These are phyloP conservation scores for Echeveria elegans DNA, from an alignment of 164 flowering plant genomes.

Conservation along the genomic window DNA sequence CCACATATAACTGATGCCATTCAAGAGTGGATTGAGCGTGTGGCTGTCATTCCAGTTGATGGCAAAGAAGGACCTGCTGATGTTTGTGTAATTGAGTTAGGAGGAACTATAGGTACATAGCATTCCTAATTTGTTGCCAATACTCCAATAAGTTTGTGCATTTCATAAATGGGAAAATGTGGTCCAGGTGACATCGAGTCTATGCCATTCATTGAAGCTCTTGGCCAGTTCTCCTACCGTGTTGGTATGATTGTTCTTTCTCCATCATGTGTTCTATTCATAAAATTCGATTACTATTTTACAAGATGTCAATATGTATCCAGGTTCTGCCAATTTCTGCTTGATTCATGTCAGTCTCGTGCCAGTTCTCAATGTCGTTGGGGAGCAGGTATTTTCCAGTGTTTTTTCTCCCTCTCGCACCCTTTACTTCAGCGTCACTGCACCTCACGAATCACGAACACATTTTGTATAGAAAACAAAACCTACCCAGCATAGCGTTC, in stretches of 20 bases:
- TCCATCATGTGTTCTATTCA: not conserved
- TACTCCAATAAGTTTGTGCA: not conserved
- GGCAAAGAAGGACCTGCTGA: conserved; percentile 63
- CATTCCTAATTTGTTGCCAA: not conserved
- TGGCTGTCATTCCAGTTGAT: conserved; percentile 58
- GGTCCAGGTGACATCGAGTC: conserved; percentile 92
- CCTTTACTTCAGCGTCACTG: not conserved
- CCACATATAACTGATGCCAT: conserved; percentile 95
- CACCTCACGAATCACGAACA: not conserved
- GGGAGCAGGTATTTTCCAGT: conserved; percentile 62
- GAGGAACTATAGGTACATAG: conserved; percentile 64
- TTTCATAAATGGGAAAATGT: no score
- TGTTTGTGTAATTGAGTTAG: conserved; percentile 69
- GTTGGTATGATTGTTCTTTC: conserved; percentile 40
- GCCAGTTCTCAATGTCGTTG: conserved; percentile 85
- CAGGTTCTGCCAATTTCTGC: conserved; percentile 88
- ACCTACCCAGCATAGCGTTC: conserved; percentile 94
- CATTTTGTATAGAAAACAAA: conserved; percentile 64
- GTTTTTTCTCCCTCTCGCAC: not conserved
- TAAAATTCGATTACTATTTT: not conserved
- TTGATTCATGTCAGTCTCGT: conserved; percentile 95
- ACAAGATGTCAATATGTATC: conserved; percentile 1
- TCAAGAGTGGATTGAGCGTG: conserved; percentile 92
- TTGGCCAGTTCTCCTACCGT: conserved; percentile 87
- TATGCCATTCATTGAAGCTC: conserved; percentile 88